phyloP scores from a whole-genome alignment of 305 asterid species.

The Fraxinus albicans region DNA sequence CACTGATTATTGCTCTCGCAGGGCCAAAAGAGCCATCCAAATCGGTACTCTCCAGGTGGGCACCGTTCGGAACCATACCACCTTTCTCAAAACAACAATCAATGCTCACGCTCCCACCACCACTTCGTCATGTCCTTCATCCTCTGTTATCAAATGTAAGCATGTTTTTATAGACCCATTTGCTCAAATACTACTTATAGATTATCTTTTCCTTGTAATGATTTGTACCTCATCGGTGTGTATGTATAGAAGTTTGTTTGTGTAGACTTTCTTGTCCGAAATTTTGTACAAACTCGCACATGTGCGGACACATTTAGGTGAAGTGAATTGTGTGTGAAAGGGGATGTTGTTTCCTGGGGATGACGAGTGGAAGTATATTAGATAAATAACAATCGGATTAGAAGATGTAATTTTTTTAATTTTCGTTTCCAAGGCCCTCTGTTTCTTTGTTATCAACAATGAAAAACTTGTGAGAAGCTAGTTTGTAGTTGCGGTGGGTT shows the following conservation, averaged over 20 bases:
- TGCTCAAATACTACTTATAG: neutral
- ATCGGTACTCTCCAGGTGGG: constrained; percentile 21
- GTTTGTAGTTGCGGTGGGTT: neutral
- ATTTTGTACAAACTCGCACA: neutral
- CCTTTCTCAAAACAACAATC: constrained; percentile 31
- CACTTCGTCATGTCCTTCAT: constrained; percentile 32
- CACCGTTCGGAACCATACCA: constrained; percentile 22
- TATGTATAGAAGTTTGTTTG: neutral
- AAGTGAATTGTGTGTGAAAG: neutral
- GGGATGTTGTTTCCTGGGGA: neutral
- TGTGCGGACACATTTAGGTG: neutral
- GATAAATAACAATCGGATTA: neutral
- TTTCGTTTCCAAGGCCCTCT: neutral
- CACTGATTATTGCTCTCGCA: constrained; percentile 33
- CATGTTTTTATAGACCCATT: neutral
- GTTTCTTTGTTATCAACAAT: neutral
- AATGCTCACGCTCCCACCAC: constrained; percentile 15
- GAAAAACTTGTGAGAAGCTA: neutral
- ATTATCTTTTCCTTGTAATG: neutral
- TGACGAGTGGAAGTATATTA: neutral
- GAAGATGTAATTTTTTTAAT: neutral
- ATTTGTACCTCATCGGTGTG: neutral
- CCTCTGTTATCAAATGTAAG: constrained; percentile 43
- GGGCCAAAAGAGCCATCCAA: constrained; percentile 11
- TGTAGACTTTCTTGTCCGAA: neutral